Base-by-base conservation (phyloP, 2,329 filamentous ascomycete genomes). In the Colletotrichum noveboracense region DNA sequence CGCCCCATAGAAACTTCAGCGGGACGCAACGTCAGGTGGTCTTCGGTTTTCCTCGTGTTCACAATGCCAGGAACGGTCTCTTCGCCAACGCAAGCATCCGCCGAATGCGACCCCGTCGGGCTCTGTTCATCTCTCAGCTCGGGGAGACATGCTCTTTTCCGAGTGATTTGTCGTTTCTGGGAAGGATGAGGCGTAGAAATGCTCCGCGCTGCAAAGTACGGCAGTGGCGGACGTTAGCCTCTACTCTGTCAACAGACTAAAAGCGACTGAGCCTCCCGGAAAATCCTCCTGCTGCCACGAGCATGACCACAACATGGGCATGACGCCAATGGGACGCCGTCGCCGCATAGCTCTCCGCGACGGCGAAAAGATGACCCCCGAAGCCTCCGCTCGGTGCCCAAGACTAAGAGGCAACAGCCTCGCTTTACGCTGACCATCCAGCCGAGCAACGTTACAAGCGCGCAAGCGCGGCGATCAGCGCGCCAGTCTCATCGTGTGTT, bases 371-470 rank as follows among this genome's bases (percentile, higher is more conserved):
- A n/a, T 21, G n/a, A 28, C 16, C 21, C 56, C 16, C 16, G 65
- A 24, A 24, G 30, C 32, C n/a, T 70, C 24, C 55, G 70, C 65
- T 48, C 43, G 43, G 43, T 48, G 43, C n/a, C 8, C 48, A 28
- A 48, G 52, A 24, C 28, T 16, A 12, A n/a, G 18, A 34, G 30
- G 16, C 61, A 43, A 56, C 56, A 43, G 36, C 14, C 58, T 69
- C 34, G 67, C 52, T 66, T 66, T 38, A 10, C 14, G 61, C 72
- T 67, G 68, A 66, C 72, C 24, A 38, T 34, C 34, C 64, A 30
- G 55, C 68, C 34, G 43, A 58, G 73, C 73, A 75, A 75, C 73
- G 73, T 75, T 75, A 68, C 73, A 75, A 75, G 73, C 73, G 73
- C 73, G 48, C 70, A 73, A 73, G 73, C 70, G 73, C 73, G 70